phyloP scores from a whole-genome alignment of 2,329 filamentous ascomycete genomes.

The Xylaria polymorpha region DNA sequence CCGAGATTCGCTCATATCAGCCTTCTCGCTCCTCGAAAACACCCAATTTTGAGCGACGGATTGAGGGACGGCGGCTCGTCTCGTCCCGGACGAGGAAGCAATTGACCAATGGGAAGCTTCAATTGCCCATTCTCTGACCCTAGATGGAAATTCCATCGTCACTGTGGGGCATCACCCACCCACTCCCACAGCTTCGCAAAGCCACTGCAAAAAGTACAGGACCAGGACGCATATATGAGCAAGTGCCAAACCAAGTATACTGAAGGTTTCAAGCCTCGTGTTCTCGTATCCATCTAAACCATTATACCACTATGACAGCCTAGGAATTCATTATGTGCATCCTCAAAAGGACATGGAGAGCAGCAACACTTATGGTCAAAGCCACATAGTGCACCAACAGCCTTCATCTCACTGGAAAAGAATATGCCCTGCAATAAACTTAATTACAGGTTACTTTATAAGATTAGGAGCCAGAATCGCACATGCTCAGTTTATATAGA shows the following conservation, averaged over 20 bases:
- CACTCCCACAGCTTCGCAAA: too few species aligned
- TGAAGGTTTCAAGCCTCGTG: neutral
- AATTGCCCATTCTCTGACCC: slow-evolving; percentile 14
- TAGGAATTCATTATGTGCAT: neutral
- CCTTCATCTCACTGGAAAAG: too few species aligned
- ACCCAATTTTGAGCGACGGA: neutral
- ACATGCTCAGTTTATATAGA: neutral
- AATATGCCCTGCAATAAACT: too few species aligned
- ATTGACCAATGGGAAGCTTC: slow-evolving; percentile 38
- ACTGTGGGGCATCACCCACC: slow-evolving; percentile 24
- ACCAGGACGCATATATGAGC: too few species aligned
- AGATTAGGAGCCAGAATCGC: too few species aligned
- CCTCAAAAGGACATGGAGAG: neutral
- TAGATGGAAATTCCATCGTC: slow-evolving; percentile 25
- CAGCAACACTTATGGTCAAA: neutral
- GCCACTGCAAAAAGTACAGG: too few species aligned
- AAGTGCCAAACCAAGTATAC: neutral
- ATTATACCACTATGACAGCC: neutral
- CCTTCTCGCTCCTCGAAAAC: neutral
- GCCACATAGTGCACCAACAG: neutral
- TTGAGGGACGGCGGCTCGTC: neutral
- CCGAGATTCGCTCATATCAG: neutral
- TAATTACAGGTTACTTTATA: too few species aligned
- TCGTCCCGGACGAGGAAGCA: slow-evolving; percentile 11
- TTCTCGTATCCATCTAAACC: neutral